Evolutionary conservation across 257 asterid genomes (phyloP), one percentile per base, ranked within the genome.

Genomic region (Scutellaria barbata): DNA sequence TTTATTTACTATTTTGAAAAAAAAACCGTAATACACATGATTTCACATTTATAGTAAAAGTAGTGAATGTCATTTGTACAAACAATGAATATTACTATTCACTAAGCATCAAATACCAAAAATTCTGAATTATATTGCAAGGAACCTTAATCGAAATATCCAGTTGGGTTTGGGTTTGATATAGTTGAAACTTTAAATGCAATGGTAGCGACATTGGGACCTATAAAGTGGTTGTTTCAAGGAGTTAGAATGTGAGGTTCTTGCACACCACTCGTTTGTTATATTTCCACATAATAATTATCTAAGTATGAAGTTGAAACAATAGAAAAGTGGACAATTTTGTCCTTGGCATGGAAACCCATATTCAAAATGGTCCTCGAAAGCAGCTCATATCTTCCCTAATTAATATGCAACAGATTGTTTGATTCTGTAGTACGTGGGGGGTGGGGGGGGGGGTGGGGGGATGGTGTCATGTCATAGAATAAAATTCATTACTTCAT

Each of bases 181-280:
- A n/a, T 5, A 20, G 11, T 63, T 20, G 11, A 51, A 54, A 53
- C 42, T 11, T 66, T 67, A 10, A 68, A 75, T 68, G 72, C 59
- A 58, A 43, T 63, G 35, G 64, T 30, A 42, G 67, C 35, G 80
- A 57, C 25, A 50, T 25, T 66, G 72, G 75, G 70, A 30, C 62
- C 71, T 51, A 48, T 47, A 17, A 20, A 46, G 33, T 54, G 12
- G 65, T 35, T 47, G 73, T 61, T 67, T 48, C 37, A 66, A 66
- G 18, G 54, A 66, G 59, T 45, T 66, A 46, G 81, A 80, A 71
- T 54, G 22, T 63, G 56, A 48, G 56, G 53, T 54, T 69, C 52
- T 53, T 77, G 68, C 53, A 74, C 43, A 63, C 82, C 79, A 73
- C 78, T 73, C 66, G 51, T 60, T 65, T 48, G 52, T 62, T 59